Evolutionary conservation across 2,329 filamentous ascomycete species (phyloP).

Genomic region (Penicillium sclerotigenum): DNA sequence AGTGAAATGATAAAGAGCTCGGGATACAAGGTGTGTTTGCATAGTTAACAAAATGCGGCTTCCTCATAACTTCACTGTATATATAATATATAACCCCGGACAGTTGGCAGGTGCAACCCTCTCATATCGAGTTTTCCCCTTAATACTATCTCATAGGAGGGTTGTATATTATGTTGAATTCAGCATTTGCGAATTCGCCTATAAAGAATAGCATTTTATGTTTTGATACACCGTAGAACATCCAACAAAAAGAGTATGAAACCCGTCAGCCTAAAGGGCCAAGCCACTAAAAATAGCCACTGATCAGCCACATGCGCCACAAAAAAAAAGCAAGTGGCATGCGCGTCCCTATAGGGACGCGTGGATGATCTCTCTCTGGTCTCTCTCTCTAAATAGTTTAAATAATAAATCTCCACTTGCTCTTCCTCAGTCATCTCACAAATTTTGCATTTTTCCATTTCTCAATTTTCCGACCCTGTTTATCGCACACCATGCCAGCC

Average conservation of each 20-base stretch:
- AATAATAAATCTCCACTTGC: background rate
- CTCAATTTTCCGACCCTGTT: background rate
- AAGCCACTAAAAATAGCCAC: conserved; percentile 7
- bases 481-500: conserved; percentile 28
- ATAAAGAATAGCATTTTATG: background rate
- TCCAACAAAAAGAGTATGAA: background rate
- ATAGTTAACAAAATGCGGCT: no score
- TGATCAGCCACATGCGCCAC: conserved; percentile 2
- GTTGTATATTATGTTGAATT: background rate
- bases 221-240: background rate
- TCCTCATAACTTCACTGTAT: background rate
- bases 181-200: background rate
- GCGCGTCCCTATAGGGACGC: conserved; percentile 11
- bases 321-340: background rate
- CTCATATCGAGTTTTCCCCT: no score
- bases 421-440: background rate
- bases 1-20: background rate
- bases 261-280: background rate
- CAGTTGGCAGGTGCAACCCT: background rate
- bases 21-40: fast-evolving
- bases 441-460: background rate
- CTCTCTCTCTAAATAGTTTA: no score
- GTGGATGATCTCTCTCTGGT: background rate
- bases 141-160: fast-evolving
- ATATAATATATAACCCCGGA: background rate